phyloP scores from a whole-genome alignment of 2,329 filamentous ascomycete species.

The Epichloe uncinata region DNA sequence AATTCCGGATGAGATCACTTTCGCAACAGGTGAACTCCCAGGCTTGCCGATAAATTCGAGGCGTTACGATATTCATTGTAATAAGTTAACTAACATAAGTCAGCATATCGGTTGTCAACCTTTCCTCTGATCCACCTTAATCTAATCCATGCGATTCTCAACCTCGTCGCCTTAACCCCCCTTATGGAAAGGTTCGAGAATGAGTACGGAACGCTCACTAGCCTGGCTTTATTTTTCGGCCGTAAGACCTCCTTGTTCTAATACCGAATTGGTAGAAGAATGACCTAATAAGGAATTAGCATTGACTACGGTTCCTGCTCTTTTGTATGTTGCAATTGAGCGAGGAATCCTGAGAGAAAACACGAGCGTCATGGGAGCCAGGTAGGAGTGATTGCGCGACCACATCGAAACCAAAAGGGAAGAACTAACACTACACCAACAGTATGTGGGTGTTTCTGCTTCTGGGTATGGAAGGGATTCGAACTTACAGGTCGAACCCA shows the following conservation, averaged over 20 bases:
- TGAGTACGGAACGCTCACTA: constrained; percentile 81
- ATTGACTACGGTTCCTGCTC: constrained; percentile 67
- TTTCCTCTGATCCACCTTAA: constrained; percentile 78
- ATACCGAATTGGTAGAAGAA: background rate
- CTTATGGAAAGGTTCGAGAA: constrained; percentile 86
- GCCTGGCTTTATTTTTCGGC: constrained; percentile 78
- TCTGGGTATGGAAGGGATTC: constrained; percentile 71
- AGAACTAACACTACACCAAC: constrained; percentile 2
- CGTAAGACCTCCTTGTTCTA: constrained; percentile 45
- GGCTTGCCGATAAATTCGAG: background rate
- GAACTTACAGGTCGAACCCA: constrained; percentile 71
- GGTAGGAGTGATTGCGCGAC: constrained; percentile 34
- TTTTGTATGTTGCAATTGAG: constrained; percentile 70
- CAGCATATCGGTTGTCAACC: constrained; percentile 87
- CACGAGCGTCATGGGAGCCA: constrained; percentile 66
- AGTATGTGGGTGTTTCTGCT: constrained; percentile 92
- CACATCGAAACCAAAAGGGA: background rate
- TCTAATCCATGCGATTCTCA: constrained; percentile 68
- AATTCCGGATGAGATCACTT: constrained; percentile 59
- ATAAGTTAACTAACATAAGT: background rate
- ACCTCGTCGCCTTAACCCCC: constrained; percentile 72
- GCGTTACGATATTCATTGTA: background rate
- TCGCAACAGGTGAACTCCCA: constrained; percentile 48
- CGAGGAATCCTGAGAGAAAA: constrained; percentile 57
- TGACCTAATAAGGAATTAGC: constrained; percentile 29